Evolutionary conservation across 2,329 filamentous ascomycete genomes (phyloP).

Genomic region (Ascochyta rabiei): DNA sequence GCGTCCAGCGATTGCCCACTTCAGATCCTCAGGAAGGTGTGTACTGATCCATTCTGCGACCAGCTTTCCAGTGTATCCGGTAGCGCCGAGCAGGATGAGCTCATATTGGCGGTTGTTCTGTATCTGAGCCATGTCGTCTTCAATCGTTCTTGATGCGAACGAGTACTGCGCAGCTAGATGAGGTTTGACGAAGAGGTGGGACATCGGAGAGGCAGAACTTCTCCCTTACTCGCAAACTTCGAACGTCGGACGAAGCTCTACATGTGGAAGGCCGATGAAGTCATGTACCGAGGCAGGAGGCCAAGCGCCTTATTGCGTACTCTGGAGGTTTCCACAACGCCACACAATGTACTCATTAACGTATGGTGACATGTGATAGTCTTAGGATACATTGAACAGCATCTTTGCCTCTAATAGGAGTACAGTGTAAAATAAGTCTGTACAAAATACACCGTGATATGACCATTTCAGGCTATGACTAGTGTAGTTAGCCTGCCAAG

Average conservation of each 20-base stretch:
- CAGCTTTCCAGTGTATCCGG: slow-evolving; percentile 82
- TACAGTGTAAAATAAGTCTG: neutral
- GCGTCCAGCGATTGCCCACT: slow-evolving; percentile 87
- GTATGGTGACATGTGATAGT: neutral
- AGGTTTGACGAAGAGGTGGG: slow-evolving; percentile 14
- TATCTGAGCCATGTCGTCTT: slow-evolving; percentile 28
- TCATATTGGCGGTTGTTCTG: slow-evolving; percentile 62
- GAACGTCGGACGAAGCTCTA: slow-evolving; percentile 27
- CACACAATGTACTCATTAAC: neutral
- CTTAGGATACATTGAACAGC: neutral
- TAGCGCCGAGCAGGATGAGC: slow-evolving; percentile 69
- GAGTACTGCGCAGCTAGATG: slow-evolving; percentile 10
- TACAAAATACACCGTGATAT: neutral
- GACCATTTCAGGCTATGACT: slow-evolving; percentile 5
- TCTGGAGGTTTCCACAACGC: neutral
- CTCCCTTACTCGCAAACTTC: slow-evolving; percentile 17
- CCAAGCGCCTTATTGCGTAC: slow-evolving; percentile 10
- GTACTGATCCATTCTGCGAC: slow-evolving; percentile 76
- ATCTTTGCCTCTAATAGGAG: neutral
- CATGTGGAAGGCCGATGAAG: slow-evolving; percentile 27
- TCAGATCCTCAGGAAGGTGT: slow-evolving; percentile 74
- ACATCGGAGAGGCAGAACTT: slow-evolving; percentile 16
- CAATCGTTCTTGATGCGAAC: neutral
- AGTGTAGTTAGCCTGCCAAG: slow-evolving; percentile 12
- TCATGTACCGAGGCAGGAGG: slow-evolving; percentile 26